Base-by-base conservation (phyloP, 768 basidiomycete species). In the Nevesoporus exiguus region DNA sequence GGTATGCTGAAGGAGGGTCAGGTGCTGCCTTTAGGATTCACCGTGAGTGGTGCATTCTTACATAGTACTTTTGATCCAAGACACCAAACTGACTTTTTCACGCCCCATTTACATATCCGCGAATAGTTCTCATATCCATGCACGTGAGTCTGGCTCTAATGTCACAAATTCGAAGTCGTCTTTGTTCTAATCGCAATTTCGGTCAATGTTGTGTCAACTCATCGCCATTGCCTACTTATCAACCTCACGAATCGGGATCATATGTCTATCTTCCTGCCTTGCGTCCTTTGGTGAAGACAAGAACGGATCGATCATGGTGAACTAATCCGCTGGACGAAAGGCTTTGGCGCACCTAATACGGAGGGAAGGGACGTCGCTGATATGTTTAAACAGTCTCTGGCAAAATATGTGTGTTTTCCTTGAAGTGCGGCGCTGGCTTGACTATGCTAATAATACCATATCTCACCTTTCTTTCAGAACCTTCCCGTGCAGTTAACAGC, bases 301-400 rank as follows among this genome's bases (percentile, higher is more conserved):
- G 81, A 86, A 36, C 80, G 82, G 50, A 98, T 99, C 59, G 93
- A 98, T 70, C 93, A 98, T 57, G 96, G 93, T 22, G 81, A 83
- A 56, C 85, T 98, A 34, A 93, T 98, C 64, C 88, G 96, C 17
- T 99, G 97, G 97, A 99, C 97, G n/a, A 99, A 99, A 72, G 97
- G 97, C 59, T 98, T 98, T 63, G 93, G 93, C 30, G 90, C 90
- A 0, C 69, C 81, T 5, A 93, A 95, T 66, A 93, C 92, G 17
- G 97, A 98, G 71, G 95, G 95, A 17, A 76, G 81, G 51, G 92
- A 99, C 63, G 93, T 96, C 13, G 95, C 92, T 5, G 89, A 78
- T 36, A 95, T 99, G 92, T 96, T 99, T 76, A 82, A 84, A 46
- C 72, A 84, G 52, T 87, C 90, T 14, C 81, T 99, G 43, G 77